Conservation (phyloP, 345 rosid genomes). For the rapeseed (Brassica napus) region DNA sequence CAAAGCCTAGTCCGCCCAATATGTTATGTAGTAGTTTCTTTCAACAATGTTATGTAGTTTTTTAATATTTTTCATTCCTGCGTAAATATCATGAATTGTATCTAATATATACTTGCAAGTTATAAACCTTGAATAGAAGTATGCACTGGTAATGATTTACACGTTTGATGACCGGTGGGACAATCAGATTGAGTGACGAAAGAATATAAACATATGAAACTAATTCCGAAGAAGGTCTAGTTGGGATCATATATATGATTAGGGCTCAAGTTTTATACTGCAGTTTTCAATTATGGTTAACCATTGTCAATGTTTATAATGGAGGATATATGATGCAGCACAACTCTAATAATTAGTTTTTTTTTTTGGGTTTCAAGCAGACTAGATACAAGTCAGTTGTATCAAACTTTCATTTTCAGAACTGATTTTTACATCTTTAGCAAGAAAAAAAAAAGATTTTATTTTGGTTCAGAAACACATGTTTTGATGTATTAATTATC, state of each 20-base stretch:
- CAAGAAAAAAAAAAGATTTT: not conserved
- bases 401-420: too few species aligned
- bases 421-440: too few species aligned
- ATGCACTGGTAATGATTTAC: not conserved
- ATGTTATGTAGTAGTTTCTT: too few species aligned
- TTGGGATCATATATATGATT: not conserved
- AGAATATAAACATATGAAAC: not conserved
- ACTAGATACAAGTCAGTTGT: too few species aligned
- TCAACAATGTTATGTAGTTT: not conserved
- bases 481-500: too few species aligned
- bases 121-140: not conserved
- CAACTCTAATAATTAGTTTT: not conserved
- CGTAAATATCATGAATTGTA: not conserved
- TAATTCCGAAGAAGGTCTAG: not conserved
- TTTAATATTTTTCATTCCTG: not conserved
- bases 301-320: not conserved
- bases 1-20: slow-evolving; percentile 2
- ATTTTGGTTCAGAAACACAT: not conserved
- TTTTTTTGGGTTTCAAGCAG: not conserved
- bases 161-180: not conserved
- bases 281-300: not conserved
- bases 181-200: not conserved
- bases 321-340: not conserved
- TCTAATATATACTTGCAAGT: not conserved
- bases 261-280: not conserved